phyloP scores from a whole-genome alignment of 2,329 filamentous ascomycete species.

The Exophiala bonariae region DNA sequence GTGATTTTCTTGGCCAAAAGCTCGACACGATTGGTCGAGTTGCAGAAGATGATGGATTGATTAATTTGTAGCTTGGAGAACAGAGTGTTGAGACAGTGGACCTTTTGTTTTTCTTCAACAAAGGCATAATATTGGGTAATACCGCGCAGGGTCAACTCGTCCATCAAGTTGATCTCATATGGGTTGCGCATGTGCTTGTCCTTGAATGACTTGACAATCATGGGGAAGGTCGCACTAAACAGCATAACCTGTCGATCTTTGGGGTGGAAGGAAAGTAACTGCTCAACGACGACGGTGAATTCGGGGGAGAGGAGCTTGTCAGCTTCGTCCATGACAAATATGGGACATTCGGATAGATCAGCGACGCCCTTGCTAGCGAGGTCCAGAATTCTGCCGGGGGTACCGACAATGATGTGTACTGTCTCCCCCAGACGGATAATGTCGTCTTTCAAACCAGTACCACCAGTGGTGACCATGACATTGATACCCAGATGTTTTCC shows the following conservation, averaged over 20 bases:
- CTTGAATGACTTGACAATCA: slow-evolving; percentile 96
- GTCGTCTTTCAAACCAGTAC: slow-evolving; percentile 91
- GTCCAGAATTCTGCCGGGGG: slow-evolving; percentile 93
- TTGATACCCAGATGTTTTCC: slow-evolving; percentile 97
- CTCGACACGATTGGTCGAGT: slow-evolving; percentile 97
- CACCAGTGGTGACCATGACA: slow-evolving; percentile 98
- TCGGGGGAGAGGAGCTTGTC: slow-evolving; percentile 96
- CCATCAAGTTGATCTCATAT: slow-evolving; percentile 99
- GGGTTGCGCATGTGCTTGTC: slow-evolving; percentile 97
- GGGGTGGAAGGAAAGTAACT: slow-evolving; percentile 90
- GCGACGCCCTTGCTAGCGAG: slow-evolving; percentile 94
- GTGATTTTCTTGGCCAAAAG: slow-evolving; percentile 98
- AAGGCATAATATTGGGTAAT: slow-evolving; percentile 99
- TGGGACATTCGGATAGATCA: slow-evolving; percentile 91
- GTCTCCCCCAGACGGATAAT: slow-evolving; percentile 92
- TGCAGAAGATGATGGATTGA: slow-evolving; percentile 99
- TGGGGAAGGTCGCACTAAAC: slow-evolving; percentile 95
- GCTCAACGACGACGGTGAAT: slow-evolving; percentile 96
- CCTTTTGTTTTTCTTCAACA: slow-evolving; percentile 98
- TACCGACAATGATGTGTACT: slow-evolving; percentile 97
- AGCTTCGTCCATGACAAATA: slow-evolving; percentile 99
- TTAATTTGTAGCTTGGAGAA: slow-evolving; percentile 99
- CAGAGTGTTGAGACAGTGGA: slow-evolving; percentile 96
- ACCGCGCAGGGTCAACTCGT: slow-evolving; percentile 94
- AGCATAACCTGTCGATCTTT: slow-evolving; percentile 99